phyloP scores from a whole-genome alignment of 768 basidiomycete species.

The Russula ochroleuca region DNA sequence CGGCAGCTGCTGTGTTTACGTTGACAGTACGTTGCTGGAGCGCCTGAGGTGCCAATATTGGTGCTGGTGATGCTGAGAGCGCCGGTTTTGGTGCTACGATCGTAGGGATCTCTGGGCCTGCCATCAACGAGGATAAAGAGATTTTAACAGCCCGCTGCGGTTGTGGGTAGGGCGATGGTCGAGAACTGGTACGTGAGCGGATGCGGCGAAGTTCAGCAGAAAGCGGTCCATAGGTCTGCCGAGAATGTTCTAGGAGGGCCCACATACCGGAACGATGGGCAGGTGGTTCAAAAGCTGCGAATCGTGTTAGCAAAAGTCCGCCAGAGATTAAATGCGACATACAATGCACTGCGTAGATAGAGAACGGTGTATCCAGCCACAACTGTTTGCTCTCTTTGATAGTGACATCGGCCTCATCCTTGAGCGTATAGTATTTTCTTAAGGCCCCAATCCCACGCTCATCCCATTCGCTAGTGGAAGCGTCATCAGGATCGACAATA shows the following conservation, averaged over 20 bases:
- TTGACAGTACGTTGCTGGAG: slow-evolving; percentile 22
- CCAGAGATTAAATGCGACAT: slow-evolving; percentile 33
- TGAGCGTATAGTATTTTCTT: slow-evolving; percentile 63
- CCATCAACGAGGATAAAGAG: slow-evolving; percentile 43
- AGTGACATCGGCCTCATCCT: slow-evolving; percentile 61
- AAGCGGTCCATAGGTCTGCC: slow-evolving; percentile 68
- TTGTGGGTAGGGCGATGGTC: slow-evolving; percentile 68
- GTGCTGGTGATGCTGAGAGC: slow-evolving; percentile 37
- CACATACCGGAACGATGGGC: slow-evolving; percentile 60
- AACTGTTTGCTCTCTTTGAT: slow-evolving; percentile 60
- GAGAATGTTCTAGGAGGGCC: slow-evolving; percentile 66
- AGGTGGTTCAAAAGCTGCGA: slow-evolving; percentile 62
- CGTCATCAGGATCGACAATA: slow-evolving; percentile 51
- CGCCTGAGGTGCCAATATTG: slow-evolving; percentile 29
- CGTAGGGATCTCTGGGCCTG: slow-evolving; percentile 31
- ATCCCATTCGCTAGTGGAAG: slow-evolving; percentile 54
- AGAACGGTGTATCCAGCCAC: slow-evolving; percentile 73
- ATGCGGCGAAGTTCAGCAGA: slow-evolving; percentile 63
- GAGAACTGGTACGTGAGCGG: slow-evolving; percentile 65
- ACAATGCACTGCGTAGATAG: slow-evolving; percentile 70
- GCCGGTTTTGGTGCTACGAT: slow-evolving; percentile 15
- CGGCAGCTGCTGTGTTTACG: slow-evolving; percentile 7
- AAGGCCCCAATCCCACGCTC: slow-evolving; percentile 62
- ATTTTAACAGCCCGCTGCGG: slow-evolving; percentile 44
- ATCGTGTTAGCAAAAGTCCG: slow-evolving; percentile 9